phyloP scores from a whole-genome alignment of 768 basidiomycete genomes.

The Leccinum imitatum region DNA sequence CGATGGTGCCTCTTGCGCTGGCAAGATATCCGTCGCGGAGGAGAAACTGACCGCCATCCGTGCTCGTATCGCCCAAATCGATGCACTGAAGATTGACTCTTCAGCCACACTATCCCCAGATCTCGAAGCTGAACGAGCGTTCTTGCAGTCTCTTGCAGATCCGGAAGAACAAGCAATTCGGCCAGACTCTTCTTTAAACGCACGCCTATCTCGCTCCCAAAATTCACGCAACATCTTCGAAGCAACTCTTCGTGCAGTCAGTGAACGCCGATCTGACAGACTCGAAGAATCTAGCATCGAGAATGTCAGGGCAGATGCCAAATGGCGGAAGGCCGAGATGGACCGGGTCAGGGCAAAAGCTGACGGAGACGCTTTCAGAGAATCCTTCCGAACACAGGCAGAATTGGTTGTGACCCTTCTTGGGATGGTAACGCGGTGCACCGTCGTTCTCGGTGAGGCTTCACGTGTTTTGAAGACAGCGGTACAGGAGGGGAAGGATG shows the following conservation, averaged over 20 bases:
- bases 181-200: slow-evolving; percentile 55
- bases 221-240: slow-evolving; percentile 84
- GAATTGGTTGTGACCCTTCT: slow-evolving; percentile 68
- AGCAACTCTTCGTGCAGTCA: slow-evolving; percentile 79
- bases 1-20: slow-evolving; percentile 74
- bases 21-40: slow-evolving; percentile 69
- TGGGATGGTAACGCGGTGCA: slow-evolving; percentile 79
- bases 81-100: slow-evolving; percentile 36
- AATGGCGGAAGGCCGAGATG: slow-evolving; percentile 65
- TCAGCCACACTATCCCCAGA: slow-evolving; percentile 47
- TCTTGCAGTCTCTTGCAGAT: slow-evolving; percentile 62
- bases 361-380: slow-evolving; percentile 61
- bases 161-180: slow-evolving; percentile 71
- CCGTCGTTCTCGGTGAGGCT: slow-evolving; percentile 65
- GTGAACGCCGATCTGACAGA: slow-evolving; percentile 76
- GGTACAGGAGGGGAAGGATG: slow-evolving; percentile 34
- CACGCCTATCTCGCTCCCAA: slow-evolving; percentile 61
- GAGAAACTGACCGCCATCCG: slow-evolving; percentile 64
- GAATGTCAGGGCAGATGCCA: slow-evolving; percentile 69
- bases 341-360: slow-evolving; percentile 65
- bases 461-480: slow-evolving; percentile 43
- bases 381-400: slow-evolving; percentile 63
- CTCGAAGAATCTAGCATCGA: slow-evolving; percentile 70
- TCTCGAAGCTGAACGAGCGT: slow-evolving; percentile 68
- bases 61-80: slow-evolving; percentile 58